These are phyloP conservation scores for Fraxinus anomala DNA, from an alignment of 257 asterid genomes.

Conservation along the genomic window DNA sequence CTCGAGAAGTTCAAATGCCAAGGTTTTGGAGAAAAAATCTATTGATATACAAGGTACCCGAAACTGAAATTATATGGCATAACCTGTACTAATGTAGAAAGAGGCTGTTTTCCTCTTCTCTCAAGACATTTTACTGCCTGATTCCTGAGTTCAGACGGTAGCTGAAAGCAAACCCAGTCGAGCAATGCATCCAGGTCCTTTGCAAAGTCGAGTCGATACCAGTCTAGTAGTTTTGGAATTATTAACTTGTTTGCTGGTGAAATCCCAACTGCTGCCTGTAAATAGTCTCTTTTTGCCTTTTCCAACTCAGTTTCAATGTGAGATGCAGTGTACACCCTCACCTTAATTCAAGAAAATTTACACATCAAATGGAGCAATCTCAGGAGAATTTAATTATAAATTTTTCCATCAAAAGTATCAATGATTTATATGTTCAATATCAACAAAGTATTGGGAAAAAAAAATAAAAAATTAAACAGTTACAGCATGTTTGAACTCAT, in stretches of 20 bases:
- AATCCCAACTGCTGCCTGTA: conserved; percentile 72
- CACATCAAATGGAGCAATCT: no score
- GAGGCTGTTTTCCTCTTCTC: conserved; percentile 46
- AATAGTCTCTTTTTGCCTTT: conserved; percentile 65
- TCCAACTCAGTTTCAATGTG: conserved; percentile 66
- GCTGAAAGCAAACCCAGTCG: conserved; percentile 80
- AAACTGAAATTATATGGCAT: conserved; percentile 69
- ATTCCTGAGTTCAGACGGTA: conserved; percentile 57
- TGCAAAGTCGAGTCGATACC: conserved; percentile 83
- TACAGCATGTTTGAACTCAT: no score
- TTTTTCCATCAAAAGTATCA: not conserved
- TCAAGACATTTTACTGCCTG: conserved; percentile 52
- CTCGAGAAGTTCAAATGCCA: not conserved
- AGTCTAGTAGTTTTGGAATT: conserved; percentile 73
- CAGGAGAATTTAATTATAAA: no score
- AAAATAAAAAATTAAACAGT: no score
- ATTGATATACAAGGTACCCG: conserved; percentile 66
- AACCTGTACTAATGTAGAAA: conserved; percentile 51
- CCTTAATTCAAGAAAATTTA: conserved; percentile 36
- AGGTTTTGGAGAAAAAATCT: not conserved
- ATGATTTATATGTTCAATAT: no score
- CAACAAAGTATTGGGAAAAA: no score
- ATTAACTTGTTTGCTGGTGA: conserved; percentile 57
- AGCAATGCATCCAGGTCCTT: conserved; percentile 72
- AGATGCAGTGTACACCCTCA: conserved; percentile 69